Conservation (phyloP, 352 stramenopile species). For the Pelagophyceae sp. region DNA sequence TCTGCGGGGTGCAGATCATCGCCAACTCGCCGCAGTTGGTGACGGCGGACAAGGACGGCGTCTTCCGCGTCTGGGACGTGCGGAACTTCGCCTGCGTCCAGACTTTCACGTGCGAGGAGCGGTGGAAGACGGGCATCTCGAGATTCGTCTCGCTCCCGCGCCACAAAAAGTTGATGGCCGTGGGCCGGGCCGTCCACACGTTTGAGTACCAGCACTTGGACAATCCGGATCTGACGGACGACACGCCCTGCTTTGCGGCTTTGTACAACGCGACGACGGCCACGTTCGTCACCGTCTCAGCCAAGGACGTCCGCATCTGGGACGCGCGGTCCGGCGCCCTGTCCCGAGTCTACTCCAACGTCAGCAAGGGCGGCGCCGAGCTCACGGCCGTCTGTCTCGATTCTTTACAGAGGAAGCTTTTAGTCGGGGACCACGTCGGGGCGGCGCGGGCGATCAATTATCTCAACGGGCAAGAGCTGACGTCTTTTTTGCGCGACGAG, state of each 20-base stretch:
- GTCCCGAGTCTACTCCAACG: slow-evolving; percentile 59
- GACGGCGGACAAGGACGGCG: slow-evolving; percentile 63
- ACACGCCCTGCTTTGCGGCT: slow-evolving; percentile 60
- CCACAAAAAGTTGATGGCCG: slow-evolving; percentile 61
- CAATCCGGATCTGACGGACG: slow-evolving; percentile 68
- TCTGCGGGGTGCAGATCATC: slow-evolving; percentile 71
- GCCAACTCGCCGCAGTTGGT: slow-evolving; percentile 69
- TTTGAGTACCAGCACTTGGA: slow-evolving; percentile 75
- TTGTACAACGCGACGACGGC: slow-evolving; percentile 71
- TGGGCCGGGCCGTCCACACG: slow-evolving; percentile 61
- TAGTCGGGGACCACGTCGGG: slow-evolving; percentile 65
- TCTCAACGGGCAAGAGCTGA: slow-evolving; percentile 48
- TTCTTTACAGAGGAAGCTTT: slow-evolving; percentile 66
- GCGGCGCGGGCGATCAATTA: slow-evolving; percentile 71
- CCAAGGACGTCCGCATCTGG: slow-evolving; percentile 71
- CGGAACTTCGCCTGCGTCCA: slow-evolving; percentile 76
- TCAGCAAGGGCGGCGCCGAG: slow-evolving; percentile 50
- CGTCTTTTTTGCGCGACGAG: neutral
- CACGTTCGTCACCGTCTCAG: slow-evolving; percentile 67
- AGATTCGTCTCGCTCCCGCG: slow-evolving; percentile 57
- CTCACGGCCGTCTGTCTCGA: slow-evolving; percentile 66
- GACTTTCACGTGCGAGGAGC: slow-evolving; percentile 60
- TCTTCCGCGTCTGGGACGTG: slow-evolving; percentile 77
- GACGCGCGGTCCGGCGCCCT: slow-evolving; percentile 66
- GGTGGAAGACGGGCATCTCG: slow-evolving; percentile 54